Percentiles rank a stretch among this genome's conserved stretches.
These are phyloP conservation scores for Hymenoscyphus occultus DNA, from an alignment of 2,329 filamentous ascomycete genomes.

Conservation along the genomic window DNA sequence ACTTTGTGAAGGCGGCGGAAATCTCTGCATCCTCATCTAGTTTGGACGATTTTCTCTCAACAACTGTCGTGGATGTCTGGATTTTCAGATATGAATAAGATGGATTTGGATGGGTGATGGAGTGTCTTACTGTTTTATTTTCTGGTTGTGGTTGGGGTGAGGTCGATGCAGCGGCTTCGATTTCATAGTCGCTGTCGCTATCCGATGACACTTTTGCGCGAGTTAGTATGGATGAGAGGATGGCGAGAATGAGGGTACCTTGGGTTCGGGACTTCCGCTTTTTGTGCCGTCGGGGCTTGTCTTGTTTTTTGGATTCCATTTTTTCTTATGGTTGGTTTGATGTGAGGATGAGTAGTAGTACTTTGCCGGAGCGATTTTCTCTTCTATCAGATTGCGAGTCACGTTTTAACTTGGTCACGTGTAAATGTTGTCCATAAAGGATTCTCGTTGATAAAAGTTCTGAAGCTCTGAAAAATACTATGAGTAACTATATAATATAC, in stretches of 20 bases:
- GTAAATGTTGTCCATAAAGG: too few relatives aligned
- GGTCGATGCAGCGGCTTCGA: constrained; percentile 8
- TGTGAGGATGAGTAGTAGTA: background rate
- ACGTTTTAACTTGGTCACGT: too few relatives aligned
- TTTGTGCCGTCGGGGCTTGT: constrained; percentile 30
- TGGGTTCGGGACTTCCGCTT: constrained; percentile 34
- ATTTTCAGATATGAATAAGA: background rate
- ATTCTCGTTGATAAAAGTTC: too few relatives aligned
- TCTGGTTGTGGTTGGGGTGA: background rate
- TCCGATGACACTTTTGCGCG: constrained; percentile 22
- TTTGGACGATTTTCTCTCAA: constrained; percentile 4
- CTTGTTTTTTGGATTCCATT: constrained; percentile 20
- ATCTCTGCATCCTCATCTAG: constrained; percentile 23
- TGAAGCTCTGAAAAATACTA: too few relatives aligned
- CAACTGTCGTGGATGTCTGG: background rate
- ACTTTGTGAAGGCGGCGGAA: constrained; percentile 51
- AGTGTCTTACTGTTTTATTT: constrained; percentile 2
- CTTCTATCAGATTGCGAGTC: background rate
- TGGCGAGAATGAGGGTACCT: constrained; percentile 20
- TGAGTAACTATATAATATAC: too few relatives aligned
- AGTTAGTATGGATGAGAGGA: constrained; percentile 3
- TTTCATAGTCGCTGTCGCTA: constrained; percentile 22
- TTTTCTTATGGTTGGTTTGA: background rate
- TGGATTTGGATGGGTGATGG: background rate
- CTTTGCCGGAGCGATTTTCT: background rate